Evolutionary conservation across 2,329 filamentous ascomycete species (phyloP).

Genomic region (Aspergillus awamori): DNA sequence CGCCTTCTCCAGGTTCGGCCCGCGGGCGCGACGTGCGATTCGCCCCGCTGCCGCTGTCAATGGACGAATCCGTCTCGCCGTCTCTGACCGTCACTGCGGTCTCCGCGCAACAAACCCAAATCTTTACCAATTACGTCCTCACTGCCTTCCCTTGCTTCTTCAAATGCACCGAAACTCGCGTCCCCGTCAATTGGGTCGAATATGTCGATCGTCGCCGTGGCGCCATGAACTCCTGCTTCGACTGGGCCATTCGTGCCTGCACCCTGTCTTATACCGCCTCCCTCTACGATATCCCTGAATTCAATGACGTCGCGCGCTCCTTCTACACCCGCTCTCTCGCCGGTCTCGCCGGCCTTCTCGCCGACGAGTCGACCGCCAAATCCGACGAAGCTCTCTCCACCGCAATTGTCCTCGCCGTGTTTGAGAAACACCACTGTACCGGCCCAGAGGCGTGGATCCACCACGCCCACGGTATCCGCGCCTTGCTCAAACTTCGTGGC

Average conservation of each 20-base stretch:
- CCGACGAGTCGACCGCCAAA: constrained; percentile 30
- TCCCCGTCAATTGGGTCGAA: constrained; percentile 33
- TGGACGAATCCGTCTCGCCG: constrained; percentile 30
- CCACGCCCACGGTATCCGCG: constrained; percentile 40
- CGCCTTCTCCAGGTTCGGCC: background rate
- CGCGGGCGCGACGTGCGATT: constrained; percentile 3
- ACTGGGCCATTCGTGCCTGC: constrained; percentile 27
- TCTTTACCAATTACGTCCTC: constrained; percentile 34
- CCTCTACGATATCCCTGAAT: constrained; percentile 25
- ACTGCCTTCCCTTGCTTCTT: constrained; percentile 32
- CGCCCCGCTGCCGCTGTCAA: constrained; percentile 16
- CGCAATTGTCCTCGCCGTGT: constrained; percentile 40
- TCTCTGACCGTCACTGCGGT: constrained; percentile 33
- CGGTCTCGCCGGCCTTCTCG: constrained; percentile 30
- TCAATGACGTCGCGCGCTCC: constrained; percentile 29
- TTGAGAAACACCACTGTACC: constrained; percentile 42
- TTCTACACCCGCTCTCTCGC: constrained; percentile 35
- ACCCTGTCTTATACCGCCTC: constrained; percentile 24
- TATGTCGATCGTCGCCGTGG: constrained; percentile 26
- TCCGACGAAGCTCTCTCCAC: constrained; percentile 39
- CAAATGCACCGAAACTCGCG: constrained; percentile 31
- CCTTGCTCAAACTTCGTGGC: constrained; percentile 40
- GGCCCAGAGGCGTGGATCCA: constrained; percentile 40
- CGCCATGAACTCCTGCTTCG: constrained; percentile 22
- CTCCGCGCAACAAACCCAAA: constrained; percentile 28